These are phyloP conservation scores for Tricholoma sp. DNA, from an alignment of 768 basidiomycete genomes.

Conservation along the genomic window DNA sequence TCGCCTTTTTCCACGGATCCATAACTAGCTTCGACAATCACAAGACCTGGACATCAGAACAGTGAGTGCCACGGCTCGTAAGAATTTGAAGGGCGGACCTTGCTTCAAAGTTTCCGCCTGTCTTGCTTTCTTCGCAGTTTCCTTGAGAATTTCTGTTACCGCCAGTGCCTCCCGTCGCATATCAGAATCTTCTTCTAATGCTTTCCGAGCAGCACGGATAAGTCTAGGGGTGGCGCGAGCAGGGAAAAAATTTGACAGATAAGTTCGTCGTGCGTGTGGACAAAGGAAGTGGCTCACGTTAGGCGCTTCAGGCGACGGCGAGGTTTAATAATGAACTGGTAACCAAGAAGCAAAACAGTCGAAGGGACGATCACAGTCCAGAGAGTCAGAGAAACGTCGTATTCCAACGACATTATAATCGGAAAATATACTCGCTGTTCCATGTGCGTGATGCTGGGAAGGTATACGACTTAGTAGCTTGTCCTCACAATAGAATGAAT, in stretches of 20 bases:
- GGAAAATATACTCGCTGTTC: slow-evolving; percentile 57
- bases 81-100: slow-evolving; percentile 37
- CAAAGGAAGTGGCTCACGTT: slow-evolving; percentile 33
- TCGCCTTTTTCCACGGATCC: slow-evolving; percentile 49
- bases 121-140: slow-evolving; percentile 59
- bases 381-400: slow-evolving; percentile 40
- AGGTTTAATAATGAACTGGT: slow-evolving; percentile 55
- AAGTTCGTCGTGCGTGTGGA: not conserved
- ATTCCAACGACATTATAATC: slow-evolving; percentile 48
- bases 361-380: slow-evolving; percentile 53
- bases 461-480: slow-evolving; percentile 6
- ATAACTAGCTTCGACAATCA: slow-evolving; percentile 74
- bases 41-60: slow-evolving; percentile 47
- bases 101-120: slow-evolving; percentile 60
- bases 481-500: slow-evolving; percentile 7
- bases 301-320: slow-evolving; percentile 47
- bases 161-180: slow-evolving; percentile 60
- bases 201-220: slow-evolving; percentile 59
- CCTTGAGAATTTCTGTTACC: slow-evolving; percentile 56
- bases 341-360: slow-evolving; percentile 44
- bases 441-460: slow-evolving; percentile 45
- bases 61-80: slow-evolving; percentile 9
- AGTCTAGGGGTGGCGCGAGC: slow-evolving; percentile 37
- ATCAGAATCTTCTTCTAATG: slow-evolving; percentile 60
- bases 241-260: not conserved